Evolutionary conservation across 73 alveolate genomes (phyloP), one percentile per base, ranked within the genome.

Genomic region (Paramecium pentaurelia): DNA sequence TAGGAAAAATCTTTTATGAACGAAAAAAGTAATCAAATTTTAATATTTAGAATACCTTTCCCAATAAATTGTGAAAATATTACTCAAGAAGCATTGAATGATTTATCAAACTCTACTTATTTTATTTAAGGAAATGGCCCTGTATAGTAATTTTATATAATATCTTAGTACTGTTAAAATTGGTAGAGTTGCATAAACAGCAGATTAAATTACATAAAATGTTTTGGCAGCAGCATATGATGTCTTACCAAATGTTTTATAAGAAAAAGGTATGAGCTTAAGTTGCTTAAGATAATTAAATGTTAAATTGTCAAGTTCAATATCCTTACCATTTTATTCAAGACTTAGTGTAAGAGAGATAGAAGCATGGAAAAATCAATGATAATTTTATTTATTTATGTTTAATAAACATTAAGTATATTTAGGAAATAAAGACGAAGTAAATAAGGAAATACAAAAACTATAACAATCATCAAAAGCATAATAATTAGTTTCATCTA

Each of bases 1-100:
- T 96, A 37, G 99, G 99, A 59, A 97, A 95, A 91, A 85, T 94
- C 42, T 97, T 97, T 91, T 97, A 97, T 94, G 93, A 86, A 6
- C 58, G 95, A 77, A 97, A 97, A 95, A 97, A 96, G 97, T 97
- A 71, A 45, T 32, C 20, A 6, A 45, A 45, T 27, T 45, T 45
- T 5, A 27, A 22, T 11, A 18, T 60, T 28, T 11, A 89, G 94
- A 89, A 89, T 89, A 28, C 94, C 94, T 18, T 71, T 45, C 44
- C 92, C 94, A 11, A 71, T 89, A 5, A 32, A 70, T 40, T 87
- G 93, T 16, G 77, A 89, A 27, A 68, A 89, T 36, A 58, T 89
- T 11, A 83, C 42, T 64, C 9, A 89, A 68, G 90, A 51, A 28
- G 18, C 34, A 38, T 71, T 89, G 64, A 89, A 89, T 49, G 60